A percentile compares a stretch with the other conserved stretches of the same genome.
These are phyloP conservation scores for Paramecium sonneborni DNA, from an alignment of 73 alveolate species.

Conservation along the genomic window DNA sequence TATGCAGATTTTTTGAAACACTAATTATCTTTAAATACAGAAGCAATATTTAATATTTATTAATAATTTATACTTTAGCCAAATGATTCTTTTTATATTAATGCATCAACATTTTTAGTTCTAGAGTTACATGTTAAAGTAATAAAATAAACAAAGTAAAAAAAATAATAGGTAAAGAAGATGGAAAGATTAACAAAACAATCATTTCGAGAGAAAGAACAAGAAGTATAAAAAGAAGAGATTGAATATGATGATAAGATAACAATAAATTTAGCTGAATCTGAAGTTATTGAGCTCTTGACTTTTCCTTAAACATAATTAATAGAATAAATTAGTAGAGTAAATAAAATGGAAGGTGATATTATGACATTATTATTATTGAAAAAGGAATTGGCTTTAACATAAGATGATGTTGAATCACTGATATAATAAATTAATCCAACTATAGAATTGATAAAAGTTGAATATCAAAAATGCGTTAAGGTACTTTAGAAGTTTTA, in stretches of 20 bases:
- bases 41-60: not conserved
- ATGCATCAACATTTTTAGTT: not conserved
- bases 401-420: not conserved
- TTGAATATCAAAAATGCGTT: not conserved
- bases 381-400: not conserved
- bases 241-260: slow-evolving; percentile 4
- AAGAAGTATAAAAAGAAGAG: not conserved
- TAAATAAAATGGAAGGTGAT: slow-evolving; percentile 15
- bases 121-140: not conserved
- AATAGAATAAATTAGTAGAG: not conserved
- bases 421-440: not conserved
- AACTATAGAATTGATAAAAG: not conserved
- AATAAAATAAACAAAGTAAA: not conserved
- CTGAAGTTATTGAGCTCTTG: not conserved
- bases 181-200: slow-evolving; percentile 21
- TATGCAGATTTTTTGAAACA: slow-evolving; percentile 1
- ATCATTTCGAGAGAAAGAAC: slow-evolving; percentile 9
- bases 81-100: not conserved
- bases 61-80: not conserved
- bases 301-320: not conserved
- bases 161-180: not conserved
- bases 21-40: not conserved
- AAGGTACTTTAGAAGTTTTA: not conserved
- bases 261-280: not conserved
- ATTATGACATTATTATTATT: not conserved